Evolutionary conservation across 805 yeast genomes (phyloP).

Genomic region (Alloascoidea hylecoeti): DNA sequence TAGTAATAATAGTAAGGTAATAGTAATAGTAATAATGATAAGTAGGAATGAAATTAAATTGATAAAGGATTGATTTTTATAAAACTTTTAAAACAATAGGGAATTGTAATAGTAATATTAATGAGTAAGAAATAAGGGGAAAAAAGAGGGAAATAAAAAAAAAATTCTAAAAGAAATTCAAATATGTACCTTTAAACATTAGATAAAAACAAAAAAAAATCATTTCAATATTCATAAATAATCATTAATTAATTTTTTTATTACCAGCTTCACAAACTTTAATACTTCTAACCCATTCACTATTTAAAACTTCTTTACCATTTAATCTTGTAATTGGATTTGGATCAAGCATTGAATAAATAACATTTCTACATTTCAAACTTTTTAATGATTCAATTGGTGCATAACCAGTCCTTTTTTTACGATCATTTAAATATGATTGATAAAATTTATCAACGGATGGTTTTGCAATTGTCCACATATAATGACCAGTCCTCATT

Average conservation of each 20-base stretch:
- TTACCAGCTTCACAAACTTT: slow-evolving; percentile 63
- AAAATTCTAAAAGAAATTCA: too few relatives aligned
- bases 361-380: slow-evolving; percentile 83
- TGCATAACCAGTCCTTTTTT: slow-evolving; percentile 75
- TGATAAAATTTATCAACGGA: slow-evolving; percentile 69
- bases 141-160: too few relatives aligned
- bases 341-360: slow-evolving; percentile 88
- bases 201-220: too few relatives aligned
- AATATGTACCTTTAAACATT: too few relatives aligned
- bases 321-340: slow-evolving; percentile 78
- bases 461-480: slow-evolving; percentile 73
- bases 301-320: slow-evolving; percentile 74
- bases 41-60: too few relatives aligned
- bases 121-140: too few relatives aligned
- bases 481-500: slow-evolving; percentile 83
- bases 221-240: too few relatives aligned
- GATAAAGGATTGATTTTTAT: too few relatives aligned
- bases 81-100: too few relatives aligned
- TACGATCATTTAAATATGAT: slow-evolving; percentile 64
- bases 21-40: too few relatives aligned
- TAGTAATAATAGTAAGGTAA: too few relatives aligned
- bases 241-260: slow-evolving; percentile 12
- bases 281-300: slow-evolving; percentile 94
- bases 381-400: slow-evolving; percentile 81
- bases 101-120: too few relatives aligned